Evolutionary conservation across 2,329 filamentous ascomycete genomes (phyloP).

Genomic region (Claviceps cyperi): DNA sequence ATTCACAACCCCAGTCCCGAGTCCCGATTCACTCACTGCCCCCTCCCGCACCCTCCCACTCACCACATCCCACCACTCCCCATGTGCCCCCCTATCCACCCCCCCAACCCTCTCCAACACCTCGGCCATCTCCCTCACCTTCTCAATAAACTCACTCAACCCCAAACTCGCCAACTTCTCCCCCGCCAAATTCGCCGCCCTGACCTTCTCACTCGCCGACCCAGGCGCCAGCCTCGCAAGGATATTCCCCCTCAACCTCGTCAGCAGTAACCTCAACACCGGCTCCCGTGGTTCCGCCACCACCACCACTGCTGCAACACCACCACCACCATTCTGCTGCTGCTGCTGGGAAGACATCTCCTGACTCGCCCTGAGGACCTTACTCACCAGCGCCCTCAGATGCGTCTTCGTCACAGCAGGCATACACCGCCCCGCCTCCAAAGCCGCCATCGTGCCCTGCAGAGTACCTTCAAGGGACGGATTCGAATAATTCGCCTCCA

Average conservation of each 20-base stretch:
- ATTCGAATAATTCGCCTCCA: constrained; percentile 36
- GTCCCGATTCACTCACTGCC: too few species aligned
- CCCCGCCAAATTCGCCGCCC: constrained; percentile 51
- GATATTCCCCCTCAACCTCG: constrained; percentile 52
- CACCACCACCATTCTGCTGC: background rate
- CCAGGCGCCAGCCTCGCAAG: constrained; percentile 48
- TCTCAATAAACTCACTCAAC: constrained; percentile 57
- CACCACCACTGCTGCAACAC: background rate
- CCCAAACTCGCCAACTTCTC: constrained; percentile 57
- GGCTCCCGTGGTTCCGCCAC: constrained; percentile 34
- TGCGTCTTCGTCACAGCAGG: constrained; percentile 46
- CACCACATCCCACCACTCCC: constrained; percentile 55
- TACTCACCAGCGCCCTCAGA: constrained; percentile 41
- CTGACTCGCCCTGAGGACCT: constrained; percentile 36
- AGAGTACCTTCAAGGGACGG: constrained; percentile 37
- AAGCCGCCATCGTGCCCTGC: constrained; percentile 46
- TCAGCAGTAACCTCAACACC: constrained; percentile 51
- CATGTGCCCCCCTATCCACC: constrained; percentile 55
- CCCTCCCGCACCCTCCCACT: constrained; percentile 39
- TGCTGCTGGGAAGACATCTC: constrained; percentile 25
- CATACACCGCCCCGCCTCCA: constrained; percentile 50
- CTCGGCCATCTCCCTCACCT: constrained; percentile 55
- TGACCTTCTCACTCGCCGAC: constrained; percentile 55
- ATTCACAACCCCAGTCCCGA: too few species aligned
- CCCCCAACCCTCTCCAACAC: constrained; percentile 48